A percentile compares a stretch with the other conserved stretches of the same genome.
phyloP scores from a whole-genome alignment of 2,329 filamentous ascomycete genomes.

The Arthrocladium fulminans region DNA sequence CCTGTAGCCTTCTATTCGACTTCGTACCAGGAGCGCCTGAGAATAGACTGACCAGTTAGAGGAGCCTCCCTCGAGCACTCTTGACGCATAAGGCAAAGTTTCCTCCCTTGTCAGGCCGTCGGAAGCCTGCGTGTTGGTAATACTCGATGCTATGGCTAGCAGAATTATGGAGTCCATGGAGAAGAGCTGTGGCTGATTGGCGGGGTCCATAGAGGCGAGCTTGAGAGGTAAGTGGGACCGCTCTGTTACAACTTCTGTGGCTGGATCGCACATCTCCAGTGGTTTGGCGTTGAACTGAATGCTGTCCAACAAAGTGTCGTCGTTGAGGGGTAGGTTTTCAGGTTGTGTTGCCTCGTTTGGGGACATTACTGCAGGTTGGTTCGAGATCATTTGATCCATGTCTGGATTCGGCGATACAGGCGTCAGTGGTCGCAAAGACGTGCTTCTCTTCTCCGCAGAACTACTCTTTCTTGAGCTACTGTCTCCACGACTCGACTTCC shows the following conservation, averaged over 20 bases:
- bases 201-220: constrained; percentile 60
- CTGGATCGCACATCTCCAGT: constrained; percentile 2
- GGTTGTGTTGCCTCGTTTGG: constrained; percentile 38
- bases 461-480: constrained; percentile 11
- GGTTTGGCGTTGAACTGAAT: constrained; percentile 59
- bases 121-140: constrained; percentile 78
- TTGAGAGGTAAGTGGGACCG: constrained; percentile 48
- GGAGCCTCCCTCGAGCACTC: constrained; percentile 77
- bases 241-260: constrained; percentile 30
- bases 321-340: constrained; percentile 68
- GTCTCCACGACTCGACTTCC: constrained; percentile 13
- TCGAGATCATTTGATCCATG: constrained; percentile 1
- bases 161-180: constrained; percentile 85
- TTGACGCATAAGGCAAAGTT: constrained; percentile 78
- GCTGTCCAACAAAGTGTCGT: constrained; percentile 84
- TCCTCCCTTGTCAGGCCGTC: constrained; percentile 88
- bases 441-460: constrained; percentile 14
- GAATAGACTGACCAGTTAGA: constrained; percentile 99
- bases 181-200: constrained; percentile 70
- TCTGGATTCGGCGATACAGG: neutral
- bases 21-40: constrained; percentile 80
- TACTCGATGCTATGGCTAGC: constrained; percentile 67
- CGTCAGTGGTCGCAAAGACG: constrained; percentile 15
- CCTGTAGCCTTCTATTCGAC: constrained; percentile 77
- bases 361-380: constrained; percentile 12